phyloP scores from a whole-genome alignment of 1,284 basidiomycete species.

The Pterulicium gracile region DNA sequence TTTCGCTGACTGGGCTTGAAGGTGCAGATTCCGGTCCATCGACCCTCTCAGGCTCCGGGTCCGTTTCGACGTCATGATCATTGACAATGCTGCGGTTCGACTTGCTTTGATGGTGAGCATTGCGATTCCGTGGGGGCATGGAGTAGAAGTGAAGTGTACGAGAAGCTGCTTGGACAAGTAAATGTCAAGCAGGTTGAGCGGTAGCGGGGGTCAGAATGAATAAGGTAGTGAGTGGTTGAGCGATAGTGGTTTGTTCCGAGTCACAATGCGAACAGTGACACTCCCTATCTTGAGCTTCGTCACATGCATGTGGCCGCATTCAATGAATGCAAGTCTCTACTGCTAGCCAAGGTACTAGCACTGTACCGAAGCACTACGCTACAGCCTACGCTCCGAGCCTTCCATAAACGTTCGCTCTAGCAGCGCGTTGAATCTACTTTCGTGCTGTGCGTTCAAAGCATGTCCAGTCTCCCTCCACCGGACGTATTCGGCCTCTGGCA shows the following conservation, averaged over 20 bases:
- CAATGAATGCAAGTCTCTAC: no score
- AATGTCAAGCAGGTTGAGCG: constrained; percentile 1
- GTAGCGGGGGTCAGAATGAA: not conserved
- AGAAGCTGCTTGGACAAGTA: not conserved
- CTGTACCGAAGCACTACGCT: no score
- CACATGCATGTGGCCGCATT: no score
- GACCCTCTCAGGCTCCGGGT: not conserved
- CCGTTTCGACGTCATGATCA: not conserved
- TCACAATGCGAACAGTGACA: no score
- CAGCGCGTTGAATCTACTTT: constrained; percentile 41
- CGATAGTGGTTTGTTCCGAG: no score
- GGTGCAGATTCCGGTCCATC: not conserved
- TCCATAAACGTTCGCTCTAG: constrained; percentile 48
- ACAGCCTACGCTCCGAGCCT: constrained; percentile 19
- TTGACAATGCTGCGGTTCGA: no score
- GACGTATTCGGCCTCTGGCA: constrained; percentile 62
- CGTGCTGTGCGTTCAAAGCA: constrained; percentile 47
- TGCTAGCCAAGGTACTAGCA: no score
- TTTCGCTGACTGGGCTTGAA: not conserved
- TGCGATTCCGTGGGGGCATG: not conserved
- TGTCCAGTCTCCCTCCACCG: constrained; percentile 62
- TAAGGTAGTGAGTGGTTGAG: not conserved
- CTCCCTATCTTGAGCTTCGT: no score
- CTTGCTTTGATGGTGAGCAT: not conserved
- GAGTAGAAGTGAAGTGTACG: not conserved